Evolutionary conservation across 2,329 filamentous ascomycete species (phyloP).

Genomic region (Fusarium succisae): DNA sequence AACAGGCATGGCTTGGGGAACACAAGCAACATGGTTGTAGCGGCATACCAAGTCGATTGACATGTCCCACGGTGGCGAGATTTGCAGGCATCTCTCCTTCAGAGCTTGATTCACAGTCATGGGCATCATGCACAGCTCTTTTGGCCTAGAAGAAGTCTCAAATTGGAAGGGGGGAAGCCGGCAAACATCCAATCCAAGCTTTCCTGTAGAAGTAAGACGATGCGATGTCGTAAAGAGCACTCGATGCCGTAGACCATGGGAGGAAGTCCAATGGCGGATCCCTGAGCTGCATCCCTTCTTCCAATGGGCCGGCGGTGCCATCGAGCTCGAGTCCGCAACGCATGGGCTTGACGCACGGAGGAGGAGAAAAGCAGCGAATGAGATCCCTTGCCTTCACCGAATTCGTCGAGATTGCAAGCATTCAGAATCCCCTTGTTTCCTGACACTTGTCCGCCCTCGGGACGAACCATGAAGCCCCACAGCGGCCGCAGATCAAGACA

Average conservation of each 20-base stretch:
- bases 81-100: constrained; percentile 1
- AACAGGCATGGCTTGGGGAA: constrained; percentile 7
- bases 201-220: constrained; percentile 12
- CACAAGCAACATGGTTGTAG: background rate
- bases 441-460: constrained; percentile 51
- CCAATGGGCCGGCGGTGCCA: constrained; percentile 14
- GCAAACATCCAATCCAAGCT: constrained; percentile 8
- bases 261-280: constrained; percentile 18
- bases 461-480: constrained; percentile 53
- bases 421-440: constrained; percentile 45
- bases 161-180: constrained; percentile 4
- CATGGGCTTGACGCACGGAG: constrained; percentile 30
- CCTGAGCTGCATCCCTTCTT: constrained; percentile 23
- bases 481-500: constrained; percentile 52
- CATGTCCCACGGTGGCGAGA: constrained; percentile 23
- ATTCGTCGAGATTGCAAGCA: constrained; percentile 44
- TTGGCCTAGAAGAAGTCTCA: background rate
- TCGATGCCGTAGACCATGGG: constrained; percentile 15
- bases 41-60: background rate
- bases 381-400: constrained; percentile 50
- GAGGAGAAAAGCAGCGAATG: constrained; percentile 44
- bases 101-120: background rate
- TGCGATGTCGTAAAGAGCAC: constrained; percentile 14
- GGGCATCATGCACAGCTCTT: constrained; percentile 2
- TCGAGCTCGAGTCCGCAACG: constrained; percentile 25